These are phyloP conservation scores for Sugiyamaella castrensis DNA, from an alignment of 1,139 yeast species.

Conservation along the genomic window DNA sequence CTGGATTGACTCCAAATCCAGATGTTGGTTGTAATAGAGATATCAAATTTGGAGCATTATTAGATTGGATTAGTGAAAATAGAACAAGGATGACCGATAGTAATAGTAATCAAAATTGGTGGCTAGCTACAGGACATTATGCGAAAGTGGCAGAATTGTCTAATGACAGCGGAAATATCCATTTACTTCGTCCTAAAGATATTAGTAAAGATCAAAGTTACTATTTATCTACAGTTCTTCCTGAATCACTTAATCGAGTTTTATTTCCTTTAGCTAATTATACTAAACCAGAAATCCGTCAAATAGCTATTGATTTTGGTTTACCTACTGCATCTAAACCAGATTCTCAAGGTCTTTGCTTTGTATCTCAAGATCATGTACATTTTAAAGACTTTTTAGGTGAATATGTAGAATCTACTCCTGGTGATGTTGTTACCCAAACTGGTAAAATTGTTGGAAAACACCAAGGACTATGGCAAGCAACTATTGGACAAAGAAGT, in stretches of 20 bases:
- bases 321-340: slow-evolving; percentile 73
- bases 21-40: slow-evolving; percentile 83
- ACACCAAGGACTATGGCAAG: slow-evolving; percentile 89
- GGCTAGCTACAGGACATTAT: slow-evolving; percentile 96
- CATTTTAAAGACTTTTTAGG: slow-evolving; percentile 71
- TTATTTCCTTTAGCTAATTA: slow-evolving; percentile 79
- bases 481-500: slow-evolving; percentile 85
- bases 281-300: slow-evolving; percentile 70
- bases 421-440: slow-evolving; percentile 73
- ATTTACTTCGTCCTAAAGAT: slow-evolving; percentile 59
- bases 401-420: slow-evolving; percentile 68
- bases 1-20: slow-evolving; percentile 90
- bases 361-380: slow-evolving; percentile 67
- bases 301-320: slow-evolving; percentile 52
- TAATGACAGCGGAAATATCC: slow-evolving; percentile 37
- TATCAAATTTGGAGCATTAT: slow-evolving; percentile 81
- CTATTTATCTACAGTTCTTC: slow-evolving; percentile 69
- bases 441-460: slow-evolving; percentile 70
- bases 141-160: slow-evolving; percentile 53
- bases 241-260: slow-evolving; percentile 46
- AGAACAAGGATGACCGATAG: slow-evolving; percentile 29
- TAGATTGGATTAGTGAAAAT: slow-evolving; percentile 47
- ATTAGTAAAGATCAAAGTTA: slow-evolving; percentile 83
- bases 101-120: slow-evolving; percentile 46
- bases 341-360: slow-evolving; percentile 94